Base-by-base conservation (phyloP, 225 moss, liverwort and hornwort genomes). In the Thuidium tamariscinum region DNA sequence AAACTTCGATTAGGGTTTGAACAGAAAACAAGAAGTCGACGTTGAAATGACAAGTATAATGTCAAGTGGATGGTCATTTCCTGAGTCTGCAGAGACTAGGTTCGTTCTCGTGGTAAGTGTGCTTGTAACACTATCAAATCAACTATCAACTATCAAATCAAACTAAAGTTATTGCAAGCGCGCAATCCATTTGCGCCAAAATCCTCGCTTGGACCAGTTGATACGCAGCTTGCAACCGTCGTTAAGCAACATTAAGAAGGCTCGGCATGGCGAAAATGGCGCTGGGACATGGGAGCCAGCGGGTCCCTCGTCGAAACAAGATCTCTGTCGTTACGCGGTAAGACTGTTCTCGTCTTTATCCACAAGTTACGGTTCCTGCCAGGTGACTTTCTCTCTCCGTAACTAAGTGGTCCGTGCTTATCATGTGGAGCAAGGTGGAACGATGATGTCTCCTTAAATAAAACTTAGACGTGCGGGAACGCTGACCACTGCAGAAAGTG, bases 281-380 rank as follows among this genome's bases (percentile, higher is more conserved):
- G n/a, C n/a, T n/a, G n/a, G n/a, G n/a, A n/a, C n/a, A n/a, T n/a
- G n/a, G n/a, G n/a, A n/a, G n/a, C n/a, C n/a, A n/a, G n/a, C n/a
- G n/a, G n/a, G n/a, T n/a, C n/a, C n/a, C n/a, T n/a, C n/a, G n/a
- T n/a, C n/a, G n/a, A 84, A 77, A n/a, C 27, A 15, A 77, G 49
- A 71, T 77, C 61, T 46, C n/a, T 73, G 82, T 82, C 77, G 67
- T 89, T 16, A 76, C 64, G 22, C 65, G 82, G 82, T 79, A 62
- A 48, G 60, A 80, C n/a, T 86, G 13, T 79, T 83, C 54, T 59
- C 41, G 4, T 37, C 84, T 90, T 79, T 86, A 88, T 91, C 91
- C 80, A 78, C 23, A 44, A 73, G 86, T 85, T 20, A 36, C 48
- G 39, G 41, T 57, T 23, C 46, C 54, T 67, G 73, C 91, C 84